Conservation (phyloP, 805 yeast genomes). For the Wickerhamiella azymoides region DNA sequence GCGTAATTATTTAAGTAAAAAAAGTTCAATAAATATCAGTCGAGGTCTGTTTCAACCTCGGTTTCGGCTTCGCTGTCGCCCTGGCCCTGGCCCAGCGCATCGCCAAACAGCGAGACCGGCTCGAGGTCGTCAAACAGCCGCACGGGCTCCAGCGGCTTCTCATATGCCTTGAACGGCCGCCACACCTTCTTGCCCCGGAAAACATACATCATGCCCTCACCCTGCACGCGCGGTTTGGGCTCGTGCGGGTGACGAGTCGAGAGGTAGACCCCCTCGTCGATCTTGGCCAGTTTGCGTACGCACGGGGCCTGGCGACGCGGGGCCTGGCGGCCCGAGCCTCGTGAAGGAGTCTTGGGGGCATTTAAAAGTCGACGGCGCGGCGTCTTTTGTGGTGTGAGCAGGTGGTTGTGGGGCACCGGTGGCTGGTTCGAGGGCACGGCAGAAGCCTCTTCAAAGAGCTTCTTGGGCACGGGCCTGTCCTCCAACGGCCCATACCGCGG, state of each 20-base stretch:
- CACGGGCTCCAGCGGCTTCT: constrained; percentile 16
- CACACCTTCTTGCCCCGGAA: constrained; percentile 28
- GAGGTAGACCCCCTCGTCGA: constrained; percentile 7
- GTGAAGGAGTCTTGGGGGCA: constrained; percentile 15
- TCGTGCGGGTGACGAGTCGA: constrained; percentile 4
- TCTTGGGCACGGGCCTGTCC: constrained; percentile 10
- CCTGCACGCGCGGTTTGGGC: background rate
- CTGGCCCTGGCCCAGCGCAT: background rate
- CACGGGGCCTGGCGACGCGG: background rate
- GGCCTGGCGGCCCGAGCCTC: constrained; percentile 20
- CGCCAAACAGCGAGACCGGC: constrained; percentile 16
- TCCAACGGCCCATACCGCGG: constrained; percentile 19
- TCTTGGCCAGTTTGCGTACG: background rate
- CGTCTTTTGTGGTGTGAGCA: constrained; percentile 12
- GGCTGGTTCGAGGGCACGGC: background rate
- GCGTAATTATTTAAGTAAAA: background rate
- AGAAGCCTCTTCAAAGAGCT: background rate
- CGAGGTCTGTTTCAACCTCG: constrained; percentile 14
- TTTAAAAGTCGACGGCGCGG: constrained; percentile 17
- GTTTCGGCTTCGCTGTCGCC: constrained; percentile 14
- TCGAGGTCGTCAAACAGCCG: constrained; percentile 14
- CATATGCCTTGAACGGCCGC: constrained; percentile 23
- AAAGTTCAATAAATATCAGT: constrained; percentile 7
- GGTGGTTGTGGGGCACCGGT: background rate
- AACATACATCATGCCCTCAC: constrained; percentile 26